Conservation (phyloP, 352 stramenopile genomes). For the Pythium guiyangense region DNA sequence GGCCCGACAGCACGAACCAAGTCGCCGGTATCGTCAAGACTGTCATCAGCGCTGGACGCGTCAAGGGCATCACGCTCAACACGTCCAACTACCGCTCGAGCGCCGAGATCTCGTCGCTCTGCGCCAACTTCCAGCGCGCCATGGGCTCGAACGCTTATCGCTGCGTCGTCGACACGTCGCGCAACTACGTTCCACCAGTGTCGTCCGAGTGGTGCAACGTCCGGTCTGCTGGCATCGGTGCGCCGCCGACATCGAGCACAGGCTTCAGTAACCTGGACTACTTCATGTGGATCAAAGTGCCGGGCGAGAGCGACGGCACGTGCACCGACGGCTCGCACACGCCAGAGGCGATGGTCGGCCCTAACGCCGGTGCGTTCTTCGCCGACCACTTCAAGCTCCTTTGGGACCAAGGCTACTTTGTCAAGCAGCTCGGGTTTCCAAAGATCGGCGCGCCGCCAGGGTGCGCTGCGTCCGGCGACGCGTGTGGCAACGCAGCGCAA, state of each 20-base stretch:
- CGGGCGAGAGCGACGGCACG: slow-evolving; percentile 58
- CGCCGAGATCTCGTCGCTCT: slow-evolving; percentile 37
- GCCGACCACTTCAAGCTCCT: slow-evolving; percentile 40
- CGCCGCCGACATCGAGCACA: slow-evolving; percentile 40
- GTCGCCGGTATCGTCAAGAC: slow-evolving; percentile 39
- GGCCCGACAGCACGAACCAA: slow-evolving; percentile 11
- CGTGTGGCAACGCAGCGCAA: not conserved
- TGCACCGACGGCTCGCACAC: slow-evolving; percentile 29
- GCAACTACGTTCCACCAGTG: slow-evolving; percentile 25
- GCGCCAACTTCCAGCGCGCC: slow-evolving; percentile 52
- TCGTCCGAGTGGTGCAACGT: slow-evolving; percentile 60
- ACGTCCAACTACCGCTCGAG: slow-evolving; percentile 75
- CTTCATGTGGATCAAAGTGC: slow-evolving; percentile 70
- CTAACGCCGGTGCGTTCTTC: slow-evolving; percentile 51
- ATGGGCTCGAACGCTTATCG: slow-evolving; percentile 29
- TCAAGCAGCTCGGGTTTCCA: slow-evolving; percentile 29
- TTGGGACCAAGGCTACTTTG: slow-evolving; percentile 68
- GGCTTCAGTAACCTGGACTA: slow-evolving; percentile 52
- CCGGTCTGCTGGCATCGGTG: slow-evolving; percentile 30
- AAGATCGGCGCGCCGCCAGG: slow-evolving; percentile 23
- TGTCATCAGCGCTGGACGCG: slow-evolving; percentile 17
- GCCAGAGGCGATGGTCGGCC: slow-evolving; percentile 43
- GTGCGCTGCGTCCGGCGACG: not conserved
- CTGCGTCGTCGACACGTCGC: slow-evolving; percentile 64
- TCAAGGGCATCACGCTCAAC: slow-evolving; percentile 75